Conservation (phyloP, 2,329 filamentous ascomycete genomes). For the Penicillium olsonii region DNA sequence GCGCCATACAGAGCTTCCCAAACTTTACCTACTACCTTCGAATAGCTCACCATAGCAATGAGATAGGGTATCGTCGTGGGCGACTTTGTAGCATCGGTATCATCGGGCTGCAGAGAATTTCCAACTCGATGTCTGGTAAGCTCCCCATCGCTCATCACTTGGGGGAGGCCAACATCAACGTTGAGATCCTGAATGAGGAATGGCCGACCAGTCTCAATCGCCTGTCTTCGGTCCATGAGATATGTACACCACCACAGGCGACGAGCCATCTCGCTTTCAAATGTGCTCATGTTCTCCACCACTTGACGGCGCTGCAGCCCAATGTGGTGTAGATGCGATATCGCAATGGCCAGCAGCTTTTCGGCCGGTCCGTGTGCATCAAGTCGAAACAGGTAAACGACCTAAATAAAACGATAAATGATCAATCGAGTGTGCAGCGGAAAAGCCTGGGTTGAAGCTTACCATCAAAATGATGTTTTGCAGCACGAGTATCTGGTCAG, state of each 20-base stretch:
- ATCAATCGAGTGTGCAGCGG: neutral
- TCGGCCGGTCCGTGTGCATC: constrained; percentile 17
- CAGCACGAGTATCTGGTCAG: constrained; percentile 15
- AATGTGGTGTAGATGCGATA: constrained; percentile 24
- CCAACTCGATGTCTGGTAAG: constrained; percentile 5
- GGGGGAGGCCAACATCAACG: constrained; percentile 22
- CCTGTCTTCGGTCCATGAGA: constrained; percentile 24
- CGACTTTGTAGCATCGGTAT: neutral
- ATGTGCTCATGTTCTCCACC: constrained; percentile 12
- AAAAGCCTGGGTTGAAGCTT: neutral
- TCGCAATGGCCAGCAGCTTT: constrained; percentile 19
- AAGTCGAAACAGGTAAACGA: constrained; percentile 26
- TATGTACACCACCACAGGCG: constrained; percentile 34
- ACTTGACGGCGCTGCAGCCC: constrained; percentile 24
- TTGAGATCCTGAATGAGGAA: constrained; percentile 30
- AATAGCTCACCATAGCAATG: constrained; percentile 23
- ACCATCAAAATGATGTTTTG: constrained; percentile 23
- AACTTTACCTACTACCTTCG: constrained; percentile 21
- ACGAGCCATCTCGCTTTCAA: constrained; percentile 26
- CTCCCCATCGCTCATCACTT: constrained; percentile 17
- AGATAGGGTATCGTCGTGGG: constrained; percentile 19
- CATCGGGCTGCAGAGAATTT: neutral
- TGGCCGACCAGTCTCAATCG: constrained; percentile 28
- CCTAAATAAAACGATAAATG: constrained; percentile 4
- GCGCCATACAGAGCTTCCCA: constrained; percentile 27